A percentile compares a stretch with the other conserved stretches of the same genome.
phyloP scores from a whole-genome alignment of 345 rosid genomes.

The Sonneratia caseolaris region DNA sequence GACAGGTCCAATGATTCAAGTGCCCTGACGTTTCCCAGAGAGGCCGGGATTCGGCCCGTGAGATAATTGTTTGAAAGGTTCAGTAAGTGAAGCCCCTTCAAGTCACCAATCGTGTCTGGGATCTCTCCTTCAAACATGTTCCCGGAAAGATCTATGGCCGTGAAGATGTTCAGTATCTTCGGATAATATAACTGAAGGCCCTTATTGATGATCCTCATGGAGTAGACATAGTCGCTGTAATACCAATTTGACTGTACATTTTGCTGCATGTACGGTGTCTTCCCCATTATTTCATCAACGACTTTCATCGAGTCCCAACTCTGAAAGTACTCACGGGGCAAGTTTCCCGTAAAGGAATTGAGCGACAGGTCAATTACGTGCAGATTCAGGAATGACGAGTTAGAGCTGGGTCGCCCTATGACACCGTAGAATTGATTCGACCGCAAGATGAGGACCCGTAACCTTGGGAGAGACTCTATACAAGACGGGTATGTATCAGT shows the following conservation, averaged over 20 bases:
- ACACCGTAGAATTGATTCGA: neutral
- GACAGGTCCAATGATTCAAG: slow-evolving; percentile 22
- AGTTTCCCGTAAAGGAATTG: neutral
- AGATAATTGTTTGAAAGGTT: slow-evolving; percentile 21
- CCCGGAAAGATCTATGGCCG: slow-evolving; percentile 10
- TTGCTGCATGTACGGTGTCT: neutral
- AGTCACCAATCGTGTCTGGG: neutral
- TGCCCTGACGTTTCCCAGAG: neutral
- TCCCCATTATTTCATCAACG: neutral
- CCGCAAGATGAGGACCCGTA: neutral
- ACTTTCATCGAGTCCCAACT: slow-evolving; percentile 3
- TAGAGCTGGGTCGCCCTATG: neutral
- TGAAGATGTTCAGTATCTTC: slow-evolving; percentile 2
- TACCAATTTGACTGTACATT: fast-evolving
- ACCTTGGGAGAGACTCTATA: neutral
- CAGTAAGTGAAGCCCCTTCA: neutral
- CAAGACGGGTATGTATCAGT: neutral
- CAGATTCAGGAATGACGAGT: neutral
- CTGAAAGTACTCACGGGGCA: neutral
- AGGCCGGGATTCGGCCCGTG: slow-evolving; percentile 9
- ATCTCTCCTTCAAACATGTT: slow-evolving; percentile 15
- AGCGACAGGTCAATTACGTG: neutral
- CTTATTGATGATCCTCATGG: slow-evolving; percentile 11
- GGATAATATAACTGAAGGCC: neutral
- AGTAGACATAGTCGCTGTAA: neutral